Evolutionary conservation across 345 rosid species (phyloP).

Genomic region (Angophora floribunda): DNA sequence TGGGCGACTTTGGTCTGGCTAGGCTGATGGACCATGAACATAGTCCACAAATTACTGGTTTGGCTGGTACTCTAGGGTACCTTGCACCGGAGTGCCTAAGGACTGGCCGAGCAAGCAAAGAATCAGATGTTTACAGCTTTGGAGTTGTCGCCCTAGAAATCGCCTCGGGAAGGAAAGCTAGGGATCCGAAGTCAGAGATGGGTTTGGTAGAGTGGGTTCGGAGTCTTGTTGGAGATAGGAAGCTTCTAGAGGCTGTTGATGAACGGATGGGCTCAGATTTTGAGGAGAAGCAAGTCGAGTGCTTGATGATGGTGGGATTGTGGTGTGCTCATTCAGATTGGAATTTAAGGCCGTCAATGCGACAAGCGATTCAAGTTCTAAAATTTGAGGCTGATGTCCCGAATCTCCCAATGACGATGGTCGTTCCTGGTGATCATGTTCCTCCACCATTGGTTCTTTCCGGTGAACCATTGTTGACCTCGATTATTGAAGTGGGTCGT

Average conservation of each 20-base stretch:
- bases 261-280: conserved; percentile 12
- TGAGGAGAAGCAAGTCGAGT: conserved; percentile 21
- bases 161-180: conserved; percentile 24
- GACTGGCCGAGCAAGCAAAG: conserved; percentile 42
- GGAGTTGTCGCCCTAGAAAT: conserved; percentile 35
- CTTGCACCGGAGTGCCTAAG: conserved; percentile 44
- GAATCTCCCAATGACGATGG: conserved; percentile 28
- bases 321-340: conserved; percentile 61
- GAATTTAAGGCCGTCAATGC: conserved; percentile 29
- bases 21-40: conserved; percentile 35
- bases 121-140: conserved; percentile 37
- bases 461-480: conserved; percentile 9
- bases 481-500: conserved; percentile 20
- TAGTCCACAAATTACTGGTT: conserved; percentile 31
- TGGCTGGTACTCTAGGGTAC: conserved; percentile 55
- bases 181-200: conserved; percentile 2
- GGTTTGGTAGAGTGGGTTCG: conserved; percentile 45
- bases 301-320: conserved; percentile 38
- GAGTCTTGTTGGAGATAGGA: conserved; percentile 23
- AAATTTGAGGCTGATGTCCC: conserved; percentile 32
- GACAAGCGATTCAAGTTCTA: conserved; percentile 43
- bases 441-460: conserved; percentile 13
- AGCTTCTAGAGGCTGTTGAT: conserved; percentile 20
- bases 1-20: conserved; percentile 65
- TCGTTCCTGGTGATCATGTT: conserved; percentile 18